phyloP scores from a whole-genome alignment of 2,329 filamentous ascomycete species.

The Sclerotinia minor region DNA sequence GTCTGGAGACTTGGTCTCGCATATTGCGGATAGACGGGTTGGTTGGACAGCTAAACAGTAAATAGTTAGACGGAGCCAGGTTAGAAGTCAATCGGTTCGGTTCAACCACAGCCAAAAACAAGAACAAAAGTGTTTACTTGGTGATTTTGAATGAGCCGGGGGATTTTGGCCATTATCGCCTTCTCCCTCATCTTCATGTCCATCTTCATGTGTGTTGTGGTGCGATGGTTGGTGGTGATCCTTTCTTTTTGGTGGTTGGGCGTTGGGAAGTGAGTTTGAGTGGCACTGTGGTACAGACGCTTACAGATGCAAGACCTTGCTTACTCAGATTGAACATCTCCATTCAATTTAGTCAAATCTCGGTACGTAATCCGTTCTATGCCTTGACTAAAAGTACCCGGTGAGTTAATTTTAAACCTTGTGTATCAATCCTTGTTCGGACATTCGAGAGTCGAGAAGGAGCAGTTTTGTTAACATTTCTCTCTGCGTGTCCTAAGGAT shows the following conservation, averaged over 20 bases:
- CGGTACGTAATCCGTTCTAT: background rate
- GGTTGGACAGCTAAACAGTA: background rate
- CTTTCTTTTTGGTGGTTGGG: slow-evolving; percentile 9
- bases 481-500: background rate
- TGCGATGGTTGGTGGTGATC: slow-evolving; percentile 7
- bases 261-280: slow-evolving; percentile 1
- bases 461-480: background rate
- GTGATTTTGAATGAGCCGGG: background rate
- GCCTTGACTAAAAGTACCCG: slow-evolving; percentile 12
- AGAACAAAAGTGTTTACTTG: background rate
- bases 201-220: slow-evolving; percentile 1
- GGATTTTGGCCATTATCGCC: background rate
- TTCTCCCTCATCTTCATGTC: background rate
- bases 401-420: slow-evolving; percentile 8
- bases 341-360: slow-evolving; percentile 17
- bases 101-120: background rate
- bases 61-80: background rate
- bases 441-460: background rate
- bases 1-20: background rate
- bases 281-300: background rate
- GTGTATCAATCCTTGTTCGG: background rate
- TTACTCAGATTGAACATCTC: slow-evolving; percentile 20
- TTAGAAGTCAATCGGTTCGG: background rate
- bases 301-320: slow-evolving; percentile 24
- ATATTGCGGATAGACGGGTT: slow-evolving; percentile 3